Evolutionary conservation across 2,329 filamentous ascomycete genomes (phyloP), one percentile per base, ranked within the genome.

Genomic region (Sporothrix globosa): DNA sequence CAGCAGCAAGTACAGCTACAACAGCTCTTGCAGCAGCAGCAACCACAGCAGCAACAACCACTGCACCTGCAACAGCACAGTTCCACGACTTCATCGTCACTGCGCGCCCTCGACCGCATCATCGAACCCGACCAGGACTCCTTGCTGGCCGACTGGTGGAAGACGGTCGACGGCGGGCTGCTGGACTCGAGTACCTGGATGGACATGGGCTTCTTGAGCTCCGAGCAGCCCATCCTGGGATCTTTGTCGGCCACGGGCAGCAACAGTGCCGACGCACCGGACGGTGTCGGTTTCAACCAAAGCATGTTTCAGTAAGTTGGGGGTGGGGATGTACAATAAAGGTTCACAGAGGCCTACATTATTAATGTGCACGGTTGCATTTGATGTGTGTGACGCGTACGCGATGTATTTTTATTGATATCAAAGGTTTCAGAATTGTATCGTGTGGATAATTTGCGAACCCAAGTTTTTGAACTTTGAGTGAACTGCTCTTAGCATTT

Each of bases 131-230:
- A 74, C 48, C 72, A 73, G 60, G 72, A 73, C 65, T 67, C 69
- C 11, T 54, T 73, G 41, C 69, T 74, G 41, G 70, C 69, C 41
- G 73, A 74, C 66, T 74, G 73, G 73, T 74, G 73, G 73, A 69
- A 67, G 46, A 72, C 69, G 6, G 72, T 74, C 30, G 73, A 74
- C 65, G 69, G 69, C 52, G 69, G 70, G 4, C 65, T 72, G 60
- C 69, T 74, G 11, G 73, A 74, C 58, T 71, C 73, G 50, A 71
- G 72, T 4, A 73, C 73, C 4, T 74, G 73, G 73, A 73, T 74
- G 69, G 73, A 74, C 46, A 73, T 74, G 69, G 72, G 73, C 10
- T 73, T 74, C 24, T 34, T 74, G 21, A 69, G 70, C n/a, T 69
- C 73, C 0, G 73, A 74, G 50, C 73, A 74, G 69, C 72, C 70